Percentiles rank a stretch among this genome's conserved stretches.
phyloP scores from a whole-genome alignment of 225 moss, liverwort and hornwort genomes.

The Asterella californica region DNA sequence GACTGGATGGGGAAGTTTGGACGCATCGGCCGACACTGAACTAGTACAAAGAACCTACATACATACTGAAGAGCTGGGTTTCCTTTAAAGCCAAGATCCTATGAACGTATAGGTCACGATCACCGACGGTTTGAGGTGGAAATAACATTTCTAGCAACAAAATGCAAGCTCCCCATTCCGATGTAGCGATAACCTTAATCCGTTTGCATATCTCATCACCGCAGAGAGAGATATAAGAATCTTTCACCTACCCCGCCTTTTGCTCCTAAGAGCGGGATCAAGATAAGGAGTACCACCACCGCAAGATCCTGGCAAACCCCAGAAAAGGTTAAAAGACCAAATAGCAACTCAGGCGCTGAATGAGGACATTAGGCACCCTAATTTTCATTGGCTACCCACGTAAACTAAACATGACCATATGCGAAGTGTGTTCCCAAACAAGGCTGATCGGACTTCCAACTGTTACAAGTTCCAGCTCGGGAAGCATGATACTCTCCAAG shows the following conservation, averaged over 20 bases:
- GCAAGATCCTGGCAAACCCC: constrained; percentile 71
- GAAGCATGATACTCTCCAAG: no score
- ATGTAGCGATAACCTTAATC: neutral
- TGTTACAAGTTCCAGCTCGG: neutral
- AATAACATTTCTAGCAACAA: no score
- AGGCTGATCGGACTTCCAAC: neutral
- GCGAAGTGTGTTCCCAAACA: no score
- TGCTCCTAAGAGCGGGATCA: constrained; percentile 84
- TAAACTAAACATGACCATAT: no score
- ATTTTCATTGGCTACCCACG: neutral
- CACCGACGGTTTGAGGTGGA: no score
- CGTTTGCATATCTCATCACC: neutral
- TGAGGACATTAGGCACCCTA: neutral
- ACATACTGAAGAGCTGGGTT: no score
- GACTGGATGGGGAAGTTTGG: no score
- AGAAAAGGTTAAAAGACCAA: neutral
- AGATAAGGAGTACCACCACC: constrained; percentile 82
- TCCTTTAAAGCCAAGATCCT: no score
- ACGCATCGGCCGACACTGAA: no score
- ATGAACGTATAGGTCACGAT: no score
- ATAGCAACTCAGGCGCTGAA: neutral
- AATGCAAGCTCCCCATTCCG: no score
- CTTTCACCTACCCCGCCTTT: constrained; percentile 66
- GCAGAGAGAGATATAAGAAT: neutral
- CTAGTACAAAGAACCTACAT: no score